Evolutionary conservation across 2,329 filamentous ascomycete species (phyloP).

Genomic region (Colletotrichum siamense): DNA sequence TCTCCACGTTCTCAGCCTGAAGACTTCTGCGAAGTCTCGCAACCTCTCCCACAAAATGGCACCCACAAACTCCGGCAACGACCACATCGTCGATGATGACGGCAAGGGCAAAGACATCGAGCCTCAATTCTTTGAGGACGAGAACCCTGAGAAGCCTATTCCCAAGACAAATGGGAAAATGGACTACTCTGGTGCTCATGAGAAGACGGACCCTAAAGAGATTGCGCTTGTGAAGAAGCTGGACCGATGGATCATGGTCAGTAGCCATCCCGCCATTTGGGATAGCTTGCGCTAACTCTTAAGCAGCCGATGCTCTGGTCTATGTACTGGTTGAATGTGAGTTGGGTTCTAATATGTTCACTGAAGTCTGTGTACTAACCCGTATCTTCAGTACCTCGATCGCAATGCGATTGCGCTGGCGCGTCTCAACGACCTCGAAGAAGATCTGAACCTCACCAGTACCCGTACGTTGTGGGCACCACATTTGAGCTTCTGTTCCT

Average conservation of each 20-base stretch:
- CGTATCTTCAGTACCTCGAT: neutral
- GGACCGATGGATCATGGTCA: constrained; percentile 43
- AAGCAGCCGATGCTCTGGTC: constrained; percentile 24
- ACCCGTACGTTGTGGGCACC: neutral
- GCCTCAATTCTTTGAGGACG: constrained; percentile 22
- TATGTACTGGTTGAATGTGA: constrained; percentile 26
- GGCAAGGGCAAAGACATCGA: constrained; percentile 7
- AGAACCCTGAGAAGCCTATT: constrained; percentile 21
- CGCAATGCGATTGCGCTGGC: constrained; percentile 25
- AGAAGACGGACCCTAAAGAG: constrained; percentile 45
- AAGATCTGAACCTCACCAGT: constrained; percentile 25
- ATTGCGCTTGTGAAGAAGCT: constrained; percentile 46
- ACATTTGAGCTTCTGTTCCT: too few species aligned
- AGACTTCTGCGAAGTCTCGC: neutral
- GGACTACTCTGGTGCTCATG: constrained; percentile 44
- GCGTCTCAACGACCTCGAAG: constrained; percentile 26
- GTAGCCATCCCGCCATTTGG: neutral
- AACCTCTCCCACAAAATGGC: neutral
- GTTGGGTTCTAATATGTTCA: neutral
- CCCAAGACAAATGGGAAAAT: constrained; percentile 22
- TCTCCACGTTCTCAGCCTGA: neutral
- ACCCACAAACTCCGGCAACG: neutral
- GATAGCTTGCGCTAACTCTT: neutral
- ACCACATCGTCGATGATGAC: neutral
- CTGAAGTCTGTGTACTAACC: neutral